phyloP scores from a whole-genome alignment of 2,329 filamentous ascomycete species.

The Penicillium verrucosum region DNA sequence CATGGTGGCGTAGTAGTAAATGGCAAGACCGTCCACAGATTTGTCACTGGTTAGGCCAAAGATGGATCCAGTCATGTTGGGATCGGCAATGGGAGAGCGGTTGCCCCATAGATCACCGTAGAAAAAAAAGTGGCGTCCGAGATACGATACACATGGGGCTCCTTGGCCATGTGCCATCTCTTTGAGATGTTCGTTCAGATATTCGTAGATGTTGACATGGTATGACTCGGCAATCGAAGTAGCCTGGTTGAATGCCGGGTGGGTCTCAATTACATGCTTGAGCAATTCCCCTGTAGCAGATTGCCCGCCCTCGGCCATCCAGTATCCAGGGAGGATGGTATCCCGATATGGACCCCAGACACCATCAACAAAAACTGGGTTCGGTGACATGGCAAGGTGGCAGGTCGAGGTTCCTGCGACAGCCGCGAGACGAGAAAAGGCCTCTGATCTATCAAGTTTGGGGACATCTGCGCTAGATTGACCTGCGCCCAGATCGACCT shows the following conservation, averaged over 20 bases:
- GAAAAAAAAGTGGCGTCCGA: constrained; percentile 95
- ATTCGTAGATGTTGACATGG: constrained; percentile 90
- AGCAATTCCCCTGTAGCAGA: constrained; percentile 93
- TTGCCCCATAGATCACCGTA: constrained; percentile 97
- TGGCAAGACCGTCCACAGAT: constrained; percentile 75
- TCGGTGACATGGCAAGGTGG: constrained; percentile 90
- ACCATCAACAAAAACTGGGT: constrained; percentile 89
- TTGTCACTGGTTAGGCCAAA: constrained; percentile 82
- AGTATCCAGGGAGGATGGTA: constrained; percentile 84
- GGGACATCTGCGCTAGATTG: constrained; percentile 65
- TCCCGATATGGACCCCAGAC: constrained; percentile 98
- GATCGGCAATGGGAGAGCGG: constrained; percentile 82
- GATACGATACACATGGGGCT: constrained; percentile 76
- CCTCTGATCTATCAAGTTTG: constrained; percentile 84
- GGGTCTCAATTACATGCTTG: constrained; percentile 91
- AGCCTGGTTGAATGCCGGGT: constrained; percentile 82
- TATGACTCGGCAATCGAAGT: constrained; percentile 74
- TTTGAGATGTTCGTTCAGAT: constrained; percentile 81
- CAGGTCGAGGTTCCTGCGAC: constrained; percentile 97
- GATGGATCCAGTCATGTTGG: constrained; percentile 83
- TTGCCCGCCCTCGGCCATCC: constrained; percentile 97
- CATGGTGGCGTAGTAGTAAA: constrained; percentile 91
- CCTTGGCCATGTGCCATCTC: constrained; percentile 66
- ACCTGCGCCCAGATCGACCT: constrained; percentile 70
- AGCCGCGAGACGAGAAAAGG: constrained; percentile 86